Base-by-base conservation (phyloP, 148 eudicot genomes). In the Vaccinium darrowii region DNA sequence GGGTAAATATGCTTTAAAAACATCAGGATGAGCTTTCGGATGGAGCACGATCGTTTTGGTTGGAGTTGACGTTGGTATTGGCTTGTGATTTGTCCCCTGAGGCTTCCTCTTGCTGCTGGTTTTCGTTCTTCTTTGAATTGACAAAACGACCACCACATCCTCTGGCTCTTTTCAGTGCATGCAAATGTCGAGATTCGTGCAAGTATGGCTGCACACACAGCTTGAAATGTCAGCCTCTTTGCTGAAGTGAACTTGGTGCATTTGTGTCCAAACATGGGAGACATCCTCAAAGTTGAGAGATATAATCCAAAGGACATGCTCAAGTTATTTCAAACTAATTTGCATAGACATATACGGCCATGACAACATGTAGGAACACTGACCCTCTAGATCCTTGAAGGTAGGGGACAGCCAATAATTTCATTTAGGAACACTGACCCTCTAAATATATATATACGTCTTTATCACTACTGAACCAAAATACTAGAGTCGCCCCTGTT, bases 161-260 rank as follows among this genome's bases (percentile, higher is more conserved):
- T 83, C 94, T 87, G 36, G 89, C 92, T 71, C 94, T 81, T 85
- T 89, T 86, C 65, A 92, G 83, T 76, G 94, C 94, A 90, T 92
- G 94, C 88, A 84, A 50, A 88, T 92, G 94, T 33, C 94, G 89
- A 83, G 94, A 91, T 89, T 91, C 94, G 71, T 92, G 94, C 93
- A 92, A 86, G 84, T 91, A 92, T 53, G 93, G 93, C 93, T 92
- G 88, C 92, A 85, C 71, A 49, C 83, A 21, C 18, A 82, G 23
- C 16, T 52, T 53, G 62, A 67, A 80, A 67, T 49, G 63, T 72
- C 80, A 73, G 60, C 52, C 79, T 39, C n/a, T 36, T 14, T 30
- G 69, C 43, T 73, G 36, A 50, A 52, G 23, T 16, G 43, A 30
- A 39, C 25, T 18, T 0, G 54, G 27, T 47, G 67, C 51, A 27